Evolutionary conservation across 1,284 basidiomycete species (phyloP).

Genomic region (Puccinia sorghi): DNA sequence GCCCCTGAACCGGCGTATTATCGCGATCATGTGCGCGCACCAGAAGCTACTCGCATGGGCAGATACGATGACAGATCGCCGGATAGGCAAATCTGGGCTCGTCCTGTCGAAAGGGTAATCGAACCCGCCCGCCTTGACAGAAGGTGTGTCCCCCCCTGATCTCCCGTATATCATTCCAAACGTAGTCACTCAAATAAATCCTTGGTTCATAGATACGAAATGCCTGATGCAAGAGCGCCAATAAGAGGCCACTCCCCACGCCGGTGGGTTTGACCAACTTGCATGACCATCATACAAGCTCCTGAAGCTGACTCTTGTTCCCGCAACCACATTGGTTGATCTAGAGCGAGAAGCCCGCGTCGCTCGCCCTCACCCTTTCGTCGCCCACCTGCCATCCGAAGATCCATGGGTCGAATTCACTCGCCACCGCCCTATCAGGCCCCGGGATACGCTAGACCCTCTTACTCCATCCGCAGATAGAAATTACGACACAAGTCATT

Average conservation of each 20-base stretch:
- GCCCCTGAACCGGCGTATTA: conserved; percentile 11
- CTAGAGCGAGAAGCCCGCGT: neutral
- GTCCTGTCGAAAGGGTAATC: neutral
- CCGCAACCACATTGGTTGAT: neutral
- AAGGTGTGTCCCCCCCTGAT: neutral
- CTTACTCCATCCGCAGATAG: conserved; percentile 24
- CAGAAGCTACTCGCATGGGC: conserved; percentile 3
- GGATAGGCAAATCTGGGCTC: neutral
- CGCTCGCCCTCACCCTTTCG: conserved; percentile 16
- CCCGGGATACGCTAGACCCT: neutral
- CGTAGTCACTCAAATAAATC: neutral
- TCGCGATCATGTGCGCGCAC: conserved; percentile 6
- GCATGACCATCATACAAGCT: neutral
- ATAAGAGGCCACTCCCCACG: conserved; percentile 13
- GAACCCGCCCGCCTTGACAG: neutral
- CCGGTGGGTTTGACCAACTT: neutral
- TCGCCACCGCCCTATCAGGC: neutral
- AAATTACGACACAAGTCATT: too few species aligned
- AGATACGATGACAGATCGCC: conserved; percentile 9
- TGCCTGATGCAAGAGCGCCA: neutral
- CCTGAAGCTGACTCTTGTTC: too few species aligned
- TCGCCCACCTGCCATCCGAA: neutral
- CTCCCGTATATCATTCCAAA: neutral
- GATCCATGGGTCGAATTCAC: neutral
- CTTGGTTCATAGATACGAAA: neutral